phyloP scores from a whole-genome alignment of 495 filamentous ascomycete species.

The Thozetella sp. region DNA sequence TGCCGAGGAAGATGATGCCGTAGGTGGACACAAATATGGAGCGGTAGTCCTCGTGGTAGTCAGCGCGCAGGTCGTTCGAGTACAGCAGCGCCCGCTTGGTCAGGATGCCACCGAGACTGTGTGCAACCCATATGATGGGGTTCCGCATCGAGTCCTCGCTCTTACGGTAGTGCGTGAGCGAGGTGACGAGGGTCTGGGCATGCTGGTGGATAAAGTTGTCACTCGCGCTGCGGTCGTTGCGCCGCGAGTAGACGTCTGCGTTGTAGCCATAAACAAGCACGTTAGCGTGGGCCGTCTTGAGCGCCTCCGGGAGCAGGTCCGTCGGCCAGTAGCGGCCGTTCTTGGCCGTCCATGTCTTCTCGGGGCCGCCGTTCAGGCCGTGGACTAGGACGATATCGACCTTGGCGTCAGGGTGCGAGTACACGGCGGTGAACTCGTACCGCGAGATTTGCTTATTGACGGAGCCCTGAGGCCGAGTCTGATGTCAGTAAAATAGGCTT shows the following conservation, averaged over 20 bases:
- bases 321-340: constrained; percentile 75
- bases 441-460: constrained; percentile 61
- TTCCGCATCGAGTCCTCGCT: constrained; percentile 59
- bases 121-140: constrained; percentile 85
- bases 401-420: constrained; percentile 57
- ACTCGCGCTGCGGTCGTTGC: constrained; percentile 43
- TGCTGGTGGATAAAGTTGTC: constrained; percentile 82
- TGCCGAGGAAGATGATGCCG: constrained; percentile 83
- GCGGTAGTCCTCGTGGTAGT: constrained; percentile 71
- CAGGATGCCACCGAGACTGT: constrained; percentile 81
- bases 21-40: constrained; percentile 84
- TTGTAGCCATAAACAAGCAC: constrained; percentile 87
- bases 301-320: constrained; percentile 68
- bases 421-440: constrained; percentile 72
- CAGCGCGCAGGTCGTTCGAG: constrained; percentile 63
- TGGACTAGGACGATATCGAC: constrained; percentile 80
- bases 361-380: constrained; percentile 78
- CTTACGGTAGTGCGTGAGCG: constrained; percentile 47
- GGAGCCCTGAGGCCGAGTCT: constrained; percentile 29
- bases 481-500: constrained; percentile 1
- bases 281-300: constrained; percentile 63
- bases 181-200: constrained; percentile 76
- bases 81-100: constrained; percentile 67
- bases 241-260: constrained; percentile 65
- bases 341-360: constrained; percentile 72